Percentiles rank a stretch among this genome's conserved stretches.
phyloP scores from a whole-genome alignment of 164 flowering plant genomes.

The Buxus sempervirens region DNA sequence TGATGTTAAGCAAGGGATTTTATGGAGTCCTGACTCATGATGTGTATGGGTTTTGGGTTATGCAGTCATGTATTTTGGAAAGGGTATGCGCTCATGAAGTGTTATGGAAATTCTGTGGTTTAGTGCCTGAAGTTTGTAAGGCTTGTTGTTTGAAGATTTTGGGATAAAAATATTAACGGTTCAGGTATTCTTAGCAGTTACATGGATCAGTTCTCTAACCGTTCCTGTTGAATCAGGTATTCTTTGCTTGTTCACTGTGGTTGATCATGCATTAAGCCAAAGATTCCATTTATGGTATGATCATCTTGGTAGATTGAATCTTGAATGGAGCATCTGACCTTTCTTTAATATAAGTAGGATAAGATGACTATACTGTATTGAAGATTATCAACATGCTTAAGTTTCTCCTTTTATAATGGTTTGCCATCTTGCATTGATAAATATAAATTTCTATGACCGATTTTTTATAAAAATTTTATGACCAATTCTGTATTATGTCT shows the following conservation, averaged over 20 bases:
- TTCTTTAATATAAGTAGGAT: neutral
- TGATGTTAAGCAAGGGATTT: too few species aligned
- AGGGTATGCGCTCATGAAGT: neutral
- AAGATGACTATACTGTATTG: neutral
- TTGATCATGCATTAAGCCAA: neutral
- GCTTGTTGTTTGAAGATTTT: too few species aligned
- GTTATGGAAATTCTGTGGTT: neutral
- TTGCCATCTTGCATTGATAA: neutral
- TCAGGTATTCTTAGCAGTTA: too few species aligned
- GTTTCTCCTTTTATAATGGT: neutral
- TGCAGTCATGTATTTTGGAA: neutral
- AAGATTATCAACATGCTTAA: neutral
- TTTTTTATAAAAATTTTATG: neutral
- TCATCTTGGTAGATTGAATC: constrained; percentile 3
- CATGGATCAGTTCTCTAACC: neutral
- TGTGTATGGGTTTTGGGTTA: neutral
- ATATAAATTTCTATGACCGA: neutral
- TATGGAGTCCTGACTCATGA: too few species aligned
- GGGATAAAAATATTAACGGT: too few species aligned
- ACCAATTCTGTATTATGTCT: neutral
- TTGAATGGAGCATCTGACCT: neutral
- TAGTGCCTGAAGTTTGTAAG: neutral
- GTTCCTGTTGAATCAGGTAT: neutral
- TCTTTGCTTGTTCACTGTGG: neutral
- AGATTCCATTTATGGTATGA: neutral